Evolutionary conservation across 75 land plant species (phyloP).

Genomic region (Gnetum montanum): DNA sequence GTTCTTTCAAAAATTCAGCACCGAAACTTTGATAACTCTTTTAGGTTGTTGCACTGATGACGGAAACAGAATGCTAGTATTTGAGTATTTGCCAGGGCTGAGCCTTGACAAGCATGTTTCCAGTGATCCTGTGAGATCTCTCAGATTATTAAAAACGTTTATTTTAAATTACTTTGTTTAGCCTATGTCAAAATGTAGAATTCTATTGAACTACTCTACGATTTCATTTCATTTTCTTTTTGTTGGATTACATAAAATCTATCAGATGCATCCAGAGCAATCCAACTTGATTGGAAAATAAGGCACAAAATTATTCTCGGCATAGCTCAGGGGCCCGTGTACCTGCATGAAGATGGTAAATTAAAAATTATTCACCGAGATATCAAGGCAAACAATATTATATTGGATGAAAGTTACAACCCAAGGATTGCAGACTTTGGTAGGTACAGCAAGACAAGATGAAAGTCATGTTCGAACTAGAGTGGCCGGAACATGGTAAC

Average conservation of each 20-base stretch:
- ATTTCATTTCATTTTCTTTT: background rate
- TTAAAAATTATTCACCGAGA: background rate
- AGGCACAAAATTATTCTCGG: background rate
- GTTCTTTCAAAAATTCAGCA: slow-evolving; percentile 48
- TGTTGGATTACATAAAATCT: background rate
- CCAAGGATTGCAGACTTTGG: background rate
- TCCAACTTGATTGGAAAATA: background rate
- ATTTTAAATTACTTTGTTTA: no score
- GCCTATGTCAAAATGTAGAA: no score
- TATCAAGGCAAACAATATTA: background rate
- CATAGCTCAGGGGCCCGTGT: background rate
- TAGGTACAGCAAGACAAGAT: background rate
- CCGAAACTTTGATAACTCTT: slow-evolving; percentile 48
- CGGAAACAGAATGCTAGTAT: slow-evolving; percentile 39
- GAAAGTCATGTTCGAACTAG: background rate
- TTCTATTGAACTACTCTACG: background rate
- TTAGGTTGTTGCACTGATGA: slow-evolving; percentile 60
- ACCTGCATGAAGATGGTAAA: background rate
- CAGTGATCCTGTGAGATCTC: no score
- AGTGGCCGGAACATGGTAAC: background rate
- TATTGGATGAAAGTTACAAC: background rate
- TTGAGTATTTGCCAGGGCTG: slow-evolving; percentile 45
- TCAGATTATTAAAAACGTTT: no score
- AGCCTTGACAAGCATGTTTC: slow-evolving; percentile 45
- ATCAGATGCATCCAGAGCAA: background rate